Conservation (phyloP, 1,139 yeast genomes). For the Schwanniomyces etchellsii region DNA sequence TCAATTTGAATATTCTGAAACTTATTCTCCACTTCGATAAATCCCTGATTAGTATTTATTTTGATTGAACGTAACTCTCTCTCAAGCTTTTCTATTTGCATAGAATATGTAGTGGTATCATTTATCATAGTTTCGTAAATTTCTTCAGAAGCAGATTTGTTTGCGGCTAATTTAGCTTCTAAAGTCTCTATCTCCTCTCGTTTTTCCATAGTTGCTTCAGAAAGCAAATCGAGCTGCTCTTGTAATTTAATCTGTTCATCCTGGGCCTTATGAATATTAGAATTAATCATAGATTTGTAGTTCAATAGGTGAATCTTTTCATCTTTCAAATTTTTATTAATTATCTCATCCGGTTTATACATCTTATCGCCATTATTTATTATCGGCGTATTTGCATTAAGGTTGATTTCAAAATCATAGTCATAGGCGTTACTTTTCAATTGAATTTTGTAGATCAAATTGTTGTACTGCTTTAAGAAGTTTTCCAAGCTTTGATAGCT, state of each 20-base stretch:
- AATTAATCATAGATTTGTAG: constrained; percentile 43
- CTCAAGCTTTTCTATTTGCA: constrained; percentile 63
- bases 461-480: constrained; percentile 51
- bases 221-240: constrained; percentile 52
- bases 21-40: constrained; percentile 50
- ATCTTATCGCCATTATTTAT: constrained; percentile 16
- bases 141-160: constrained; percentile 53
- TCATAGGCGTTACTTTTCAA: constrained; percentile 18
- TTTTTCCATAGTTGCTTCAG: constrained; percentile 51
- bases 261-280: constrained; percentile 47
- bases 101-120: constrained; percentile 48
- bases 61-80: constrained; percentile 54
- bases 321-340: constrained; percentile 30
- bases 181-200: constrained; percentile 54
- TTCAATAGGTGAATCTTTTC: constrained; percentile 37
- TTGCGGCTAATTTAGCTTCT: constrained; percentile 50
- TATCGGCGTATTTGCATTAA: constrained; percentile 17
- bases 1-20: constrained; percentile 52
- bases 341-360: constrained; percentile 24
- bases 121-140: constrained; percentile 51
- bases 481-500: constrained; percentile 47
- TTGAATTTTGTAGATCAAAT: constrained; percentile 43
- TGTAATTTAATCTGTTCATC: constrained; percentile 58
- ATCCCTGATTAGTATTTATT: constrained; percentile 48
- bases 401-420: constrained; percentile 22